Evolutionary conservation across 2,329 filamentous ascomycete genomes (phyloP).

Genomic region (Alternaria sp.): DNA sequence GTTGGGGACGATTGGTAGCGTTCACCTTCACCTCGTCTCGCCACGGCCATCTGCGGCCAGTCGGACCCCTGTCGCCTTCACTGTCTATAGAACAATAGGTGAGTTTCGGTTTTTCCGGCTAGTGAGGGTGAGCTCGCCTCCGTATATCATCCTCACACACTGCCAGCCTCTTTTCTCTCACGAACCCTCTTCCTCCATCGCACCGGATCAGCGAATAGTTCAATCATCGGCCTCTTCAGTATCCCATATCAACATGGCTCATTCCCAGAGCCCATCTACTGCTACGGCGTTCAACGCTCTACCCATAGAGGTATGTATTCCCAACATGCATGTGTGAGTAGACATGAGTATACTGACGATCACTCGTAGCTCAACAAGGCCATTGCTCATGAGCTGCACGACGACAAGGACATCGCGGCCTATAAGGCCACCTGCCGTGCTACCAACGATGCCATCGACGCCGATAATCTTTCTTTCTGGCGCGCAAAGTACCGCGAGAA

Average conservation of each 20-base stretch:
- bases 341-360: neutral
- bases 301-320: constrained; percentile 39
- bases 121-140: neutral
- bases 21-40: constrained; percentile 5
- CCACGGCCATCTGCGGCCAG: neutral
- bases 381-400: constrained; percentile 47
- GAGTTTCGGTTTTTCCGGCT: neutral
- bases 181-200: neutral
- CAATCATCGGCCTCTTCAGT: neutral
- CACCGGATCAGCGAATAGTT: neutral
- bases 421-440: constrained; percentile 51
- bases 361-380: constrained; percentile 47
- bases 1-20: neutral
- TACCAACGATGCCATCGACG: constrained; percentile 50
- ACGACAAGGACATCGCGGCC: constrained; percentile 52
- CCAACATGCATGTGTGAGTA: neutral
- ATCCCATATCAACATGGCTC: constrained; percentile 15
- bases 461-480: constrained; percentile 55
- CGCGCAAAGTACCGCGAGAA: constrained; percentile 49
- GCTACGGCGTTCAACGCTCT: constrained; percentile 38
- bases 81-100: neutral
- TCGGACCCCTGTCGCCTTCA: constrained; percentile 2
- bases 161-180: neutral
- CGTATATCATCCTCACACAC: neutral
- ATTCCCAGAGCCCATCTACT: neutral